Evolutionary conservation across 73 alveolate genomes (phyloP), one percentile per base, ranked within the genome.

Genomic region (Vitrella brassicaformis): DNA sequence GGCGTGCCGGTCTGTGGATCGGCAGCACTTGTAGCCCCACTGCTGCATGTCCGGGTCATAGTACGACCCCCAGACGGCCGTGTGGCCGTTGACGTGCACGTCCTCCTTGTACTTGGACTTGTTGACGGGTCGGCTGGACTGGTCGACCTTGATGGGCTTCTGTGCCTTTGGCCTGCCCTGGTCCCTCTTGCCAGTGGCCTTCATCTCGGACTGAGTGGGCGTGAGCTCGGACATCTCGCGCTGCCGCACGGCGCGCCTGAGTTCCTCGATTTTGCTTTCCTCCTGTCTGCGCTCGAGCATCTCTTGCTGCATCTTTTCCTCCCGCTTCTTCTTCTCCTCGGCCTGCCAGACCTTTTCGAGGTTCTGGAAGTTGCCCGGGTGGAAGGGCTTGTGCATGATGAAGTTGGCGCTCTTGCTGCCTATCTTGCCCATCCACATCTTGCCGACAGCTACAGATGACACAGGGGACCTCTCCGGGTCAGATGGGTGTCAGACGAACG

Each of bases 1-100:
- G 56, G 4, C 56, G 56, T 39, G 14, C 56, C 56, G 69, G 29
- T 8, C 69, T 4, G 71, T 66, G 14, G 31, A 18, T 27, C 8
- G 0, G 66, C 83, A 76, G 73, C 83, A 76, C 25, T 26, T 30
- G 71, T 76, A 76, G 83, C 83, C 83, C 83, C 83, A 76, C 0
- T 71, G 70, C 64, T 68, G 67, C 67, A 47, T 22, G 67, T 67
- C 76, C n/a, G 68, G 67, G 46, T 76, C 76, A 29, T 46, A 76
- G 71, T 29, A 76, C 47, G 83, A 76, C 47, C 83, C 83, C 83
- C 83, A 76, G 0, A 76, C 83, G 9, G 72, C 26, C 1, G 77
- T 46, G 83, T 76, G 83, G 32, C 45, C 77, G 28, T 67, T 31
- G 32, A 39, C 27, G 70, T 56, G 69, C 26, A 56, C 69, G 28